phyloP scores from a whole-genome alignment of 1,284 basidiomycete genomes.

The Neonothopanus nambi region DNA sequence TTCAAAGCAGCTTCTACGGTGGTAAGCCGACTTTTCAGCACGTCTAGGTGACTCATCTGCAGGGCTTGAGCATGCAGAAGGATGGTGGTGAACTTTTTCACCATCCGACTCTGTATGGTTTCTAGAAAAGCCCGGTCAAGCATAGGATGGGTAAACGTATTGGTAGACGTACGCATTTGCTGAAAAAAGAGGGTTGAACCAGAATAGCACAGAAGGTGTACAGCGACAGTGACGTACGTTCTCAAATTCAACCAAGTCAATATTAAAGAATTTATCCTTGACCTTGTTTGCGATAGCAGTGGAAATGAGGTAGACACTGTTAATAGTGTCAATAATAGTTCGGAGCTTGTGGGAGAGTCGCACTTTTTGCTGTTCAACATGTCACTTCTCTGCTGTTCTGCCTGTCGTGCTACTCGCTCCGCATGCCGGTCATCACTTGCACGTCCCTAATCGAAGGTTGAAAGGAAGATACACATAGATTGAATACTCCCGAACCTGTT shows the following conservation, averaged over 20 bases:
- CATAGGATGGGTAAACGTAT: neutral
- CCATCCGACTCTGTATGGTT: constrained; percentile 60
- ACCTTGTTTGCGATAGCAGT: constrained; percentile 65
- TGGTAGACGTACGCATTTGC: constrained; percentile 61
- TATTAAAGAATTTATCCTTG: constrained; percentile 68
- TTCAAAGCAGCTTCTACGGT: constrained; percentile 47
- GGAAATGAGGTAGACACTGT: constrained; percentile 70
- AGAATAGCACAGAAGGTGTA: constrained; percentile 4
- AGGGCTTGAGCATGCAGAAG: constrained; percentile 59
- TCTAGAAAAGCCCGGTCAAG: constrained; percentile 40
- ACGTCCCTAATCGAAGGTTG: constrained; percentile 47
- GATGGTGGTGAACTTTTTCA: constrained; percentile 53
- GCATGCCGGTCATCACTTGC: constrained; percentile 74
- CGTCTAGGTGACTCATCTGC: constrained; percentile 58
- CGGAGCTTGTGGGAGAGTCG: constrained; percentile 11
- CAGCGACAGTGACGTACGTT: constrained; percentile 52
- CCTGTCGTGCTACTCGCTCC: constrained; percentile 69
- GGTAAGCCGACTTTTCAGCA: constrained; percentile 48
- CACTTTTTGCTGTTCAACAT: constrained; percentile 85
- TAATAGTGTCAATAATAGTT: neutral
- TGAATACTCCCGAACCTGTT: constrained; percentile 53
- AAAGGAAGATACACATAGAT: constrained; percentile 11
- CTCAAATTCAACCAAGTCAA: constrained; percentile 67
- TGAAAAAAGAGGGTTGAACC: constrained; percentile 29
- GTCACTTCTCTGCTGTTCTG: constrained; percentile 70